Percentiles rank a stretch among this genome's conserved stretches.
phyloP scores from a whole-genome alignment of 2,329 filamentous ascomycete genomes.

The Seiridium cupressi region DNA sequence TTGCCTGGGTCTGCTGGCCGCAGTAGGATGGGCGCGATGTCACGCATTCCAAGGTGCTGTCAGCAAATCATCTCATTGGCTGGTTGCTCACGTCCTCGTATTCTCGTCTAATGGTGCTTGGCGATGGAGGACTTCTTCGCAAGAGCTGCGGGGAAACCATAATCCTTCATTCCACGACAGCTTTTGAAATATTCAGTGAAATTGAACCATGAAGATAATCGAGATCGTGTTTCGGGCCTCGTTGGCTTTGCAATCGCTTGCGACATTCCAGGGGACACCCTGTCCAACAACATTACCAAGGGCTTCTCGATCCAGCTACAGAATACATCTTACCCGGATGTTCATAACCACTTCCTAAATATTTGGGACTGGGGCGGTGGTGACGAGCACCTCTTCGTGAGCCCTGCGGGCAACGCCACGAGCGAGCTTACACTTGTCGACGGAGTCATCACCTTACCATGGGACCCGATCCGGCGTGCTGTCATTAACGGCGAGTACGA shows the following conservation, averaged over 20 bases:
- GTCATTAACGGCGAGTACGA: conserved; percentile 46
- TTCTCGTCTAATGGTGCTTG: no score
- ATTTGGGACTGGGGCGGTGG: conserved; percentile 36
- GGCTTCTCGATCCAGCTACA: conserved; percentile 34
- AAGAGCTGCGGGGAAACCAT: no score
- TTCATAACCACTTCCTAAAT: conserved; percentile 35
- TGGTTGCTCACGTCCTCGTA: no score
- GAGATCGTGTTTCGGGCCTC: no score
- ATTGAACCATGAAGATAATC: no score
- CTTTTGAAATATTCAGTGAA: no score
- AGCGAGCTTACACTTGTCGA: conserved; percentile 34
- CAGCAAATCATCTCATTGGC: no score
- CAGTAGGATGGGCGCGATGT: no score
- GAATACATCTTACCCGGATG: conserved; percentile 31
- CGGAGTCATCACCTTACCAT: conserved; percentile 33
- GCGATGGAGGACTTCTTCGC: no score
- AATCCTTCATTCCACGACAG: no score
- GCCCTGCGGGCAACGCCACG: conserved; percentile 33
- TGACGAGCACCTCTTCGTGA: conserved; percentile 37
- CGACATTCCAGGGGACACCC: conserved; percentile 23
- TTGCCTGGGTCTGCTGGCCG: no score
- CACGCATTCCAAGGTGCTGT: no score
- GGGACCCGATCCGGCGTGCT: conserved; percentile 26
- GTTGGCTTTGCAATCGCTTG: conserved; percentile 21
- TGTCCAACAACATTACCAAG: conserved; percentile 30